Evolutionary conservation across 805 yeast species (phyloP), one percentile per base, ranked within the genome.

Genomic region (Starmerella tilneyi): DNA sequence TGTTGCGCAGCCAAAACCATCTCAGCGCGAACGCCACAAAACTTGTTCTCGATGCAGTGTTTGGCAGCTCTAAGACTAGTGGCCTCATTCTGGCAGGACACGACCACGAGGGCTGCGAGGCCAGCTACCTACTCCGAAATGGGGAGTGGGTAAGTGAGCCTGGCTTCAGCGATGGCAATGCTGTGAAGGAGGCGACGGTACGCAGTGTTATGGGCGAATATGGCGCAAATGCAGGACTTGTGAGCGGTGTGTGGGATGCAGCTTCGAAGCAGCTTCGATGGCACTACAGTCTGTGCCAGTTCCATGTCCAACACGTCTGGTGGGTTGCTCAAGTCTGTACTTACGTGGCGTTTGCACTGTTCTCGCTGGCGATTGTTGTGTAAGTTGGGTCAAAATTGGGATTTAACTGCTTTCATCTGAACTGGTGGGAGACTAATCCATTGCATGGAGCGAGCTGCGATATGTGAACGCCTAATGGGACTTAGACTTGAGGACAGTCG

Each of bases 141-240:
- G 53, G 59, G 8, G 55, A 57, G 6, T 50, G 54, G 54, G 24
- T 22, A n/a, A 28, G n/a, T 21, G 21, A 23, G 11, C 62, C 39
- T 9, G 50, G 55, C 16, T 33, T 39, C 19, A 32, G 41, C 12
- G 29, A 26, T 11, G 39, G 44, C 57, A 26, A 17, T 9, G 33
- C 31, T 15, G 33, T 52, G 11, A 16, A 41, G 9, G 97, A 89
- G 63, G 67, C 83, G 46, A 89, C 94, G 0, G 96, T 92, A 19
- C 69, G 88, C 46, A 77, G 96, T 15, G 82, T 89, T 78, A 92
- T 92, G 97, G 98, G 98, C 15, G 96, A 92, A 58, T 92, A 70
- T 56, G 82, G 79, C 47, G 98, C 98, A 2, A 83, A 81, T 56
- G 74, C 86, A 2, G 98, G 97, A 0, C 64, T 92, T 11, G 64